Percentiles rank a stretch among this genome's conserved stretches.
phyloP scores from a whole-genome alignment of 768 basidiomycete genomes.

The Phylloporus sp. region DNA sequence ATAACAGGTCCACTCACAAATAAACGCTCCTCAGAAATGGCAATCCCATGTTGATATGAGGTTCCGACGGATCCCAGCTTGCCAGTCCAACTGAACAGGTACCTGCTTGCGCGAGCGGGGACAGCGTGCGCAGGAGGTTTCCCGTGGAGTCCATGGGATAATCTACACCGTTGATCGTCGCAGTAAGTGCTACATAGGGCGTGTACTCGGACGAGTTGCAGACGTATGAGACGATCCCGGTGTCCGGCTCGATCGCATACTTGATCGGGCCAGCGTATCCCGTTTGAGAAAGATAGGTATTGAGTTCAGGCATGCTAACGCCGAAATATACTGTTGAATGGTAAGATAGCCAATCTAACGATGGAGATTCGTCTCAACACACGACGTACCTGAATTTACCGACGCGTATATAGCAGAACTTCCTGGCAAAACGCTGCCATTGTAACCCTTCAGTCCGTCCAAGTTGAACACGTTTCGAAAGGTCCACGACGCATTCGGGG shows the following conservation, averaged over 20 bases:
- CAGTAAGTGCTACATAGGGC: slow-evolving; percentile 17
- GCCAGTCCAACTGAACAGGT: slow-evolving; percentile 12
- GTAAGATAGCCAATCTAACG: neutral
- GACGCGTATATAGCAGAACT: slow-evolving; percentile 5
- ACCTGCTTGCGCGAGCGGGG: slow-evolving; percentile 3
- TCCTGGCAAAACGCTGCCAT: slow-evolving; percentile 13
- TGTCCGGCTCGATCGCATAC: slow-evolving; percentile 1
- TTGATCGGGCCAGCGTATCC: slow-evolving; percentile 15
- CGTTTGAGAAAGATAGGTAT: slow-evolving; percentile 5
- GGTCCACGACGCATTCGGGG: slow-evolving; percentile 8
- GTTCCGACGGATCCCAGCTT: neutral
- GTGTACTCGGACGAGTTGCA: slow-evolving; percentile 16
- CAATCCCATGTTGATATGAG: slow-evolving; percentile 6
- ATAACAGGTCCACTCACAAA: slow-evolving; percentile 7
- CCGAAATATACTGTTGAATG: slow-evolving; percentile 5
- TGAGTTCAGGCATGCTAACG: neutral
- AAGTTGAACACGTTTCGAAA: slow-evolving; percentile 6
- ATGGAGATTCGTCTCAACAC: no score
- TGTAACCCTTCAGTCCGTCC: slow-evolving; percentile 19
- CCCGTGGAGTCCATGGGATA: slow-evolving; percentile 21
- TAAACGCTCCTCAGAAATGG: slow-evolving; percentile 17
- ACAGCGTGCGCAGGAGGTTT: slow-evolving; percentile 11
- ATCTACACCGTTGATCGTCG: slow-evolving; percentile 24
- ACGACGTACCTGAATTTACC: slow-evolving; percentile 9
- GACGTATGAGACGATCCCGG: slow-evolving; percentile 10